Base-by-base conservation (phyloP, 192 early-diverging fungal species). In the Rhizoclosmatium sp. region DNA sequence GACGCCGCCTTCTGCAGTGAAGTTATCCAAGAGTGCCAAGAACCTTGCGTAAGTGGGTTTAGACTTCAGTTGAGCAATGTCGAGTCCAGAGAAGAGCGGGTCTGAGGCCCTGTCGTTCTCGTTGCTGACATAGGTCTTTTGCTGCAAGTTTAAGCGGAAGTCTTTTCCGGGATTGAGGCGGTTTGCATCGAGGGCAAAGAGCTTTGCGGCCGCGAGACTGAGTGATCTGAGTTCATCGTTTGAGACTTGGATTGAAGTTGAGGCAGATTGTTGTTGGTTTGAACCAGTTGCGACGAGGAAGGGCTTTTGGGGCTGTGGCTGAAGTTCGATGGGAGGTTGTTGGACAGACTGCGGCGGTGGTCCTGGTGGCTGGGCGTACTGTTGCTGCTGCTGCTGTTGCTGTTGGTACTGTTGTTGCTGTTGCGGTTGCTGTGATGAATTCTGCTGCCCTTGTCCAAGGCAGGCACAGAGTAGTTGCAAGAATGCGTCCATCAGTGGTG, bases 131-230 rank as follows among this genome's bases (percentile, higher is more conserved):
- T 71, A 76, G 2, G 77, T 85, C 42, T 59, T 47, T 3, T 47
- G 21, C 72, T 83, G 81, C 41, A 85, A 51, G 60, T 85, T 80
- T 2, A 85, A 62, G 7, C 42, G 14, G 48, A 82, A 82, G 65
- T 82, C 77, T 39, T 71, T 42, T 21, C 81, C 83, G 7, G 80
- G 81, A 19, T 54, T n/a, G 1, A 83, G 69, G 21, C 76, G 66
- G 75, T 85, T 84, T 31, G 23, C 59, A 59, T 85, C 84, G 46
- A 83, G 61, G 1, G 71, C 66, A 81, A 81, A 85, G 14, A 85
- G 74, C n/a, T 67, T 47, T 16, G 45, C 48, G 21, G 42, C 59
- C 3, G 83, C 83, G n/a, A n/a, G 47, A 49, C 58, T 31, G 19
- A 84, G 31, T 47, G 60, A 68, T 41, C 3, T 7, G 0, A 84